Evolutionary conservation across 805 yeast species (phyloP), one percentile per base, ranked within the genome.

Genomic region (Ogataea nitratoaversa): DNA sequence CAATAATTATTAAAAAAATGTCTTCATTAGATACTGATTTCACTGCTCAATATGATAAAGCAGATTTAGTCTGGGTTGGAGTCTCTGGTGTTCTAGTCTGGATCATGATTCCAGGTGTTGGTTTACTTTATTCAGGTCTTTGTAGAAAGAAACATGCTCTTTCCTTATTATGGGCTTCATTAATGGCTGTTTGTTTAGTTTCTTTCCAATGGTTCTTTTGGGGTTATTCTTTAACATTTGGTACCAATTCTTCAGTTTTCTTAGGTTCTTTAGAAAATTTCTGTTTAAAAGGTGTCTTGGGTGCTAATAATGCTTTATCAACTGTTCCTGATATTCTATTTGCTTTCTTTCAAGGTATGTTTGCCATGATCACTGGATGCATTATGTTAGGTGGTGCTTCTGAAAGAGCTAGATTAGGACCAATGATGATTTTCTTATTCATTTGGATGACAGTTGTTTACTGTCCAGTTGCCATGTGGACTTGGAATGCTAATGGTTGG

Each of bases 341-440:
- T 68, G 82, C 89, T 58, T 82, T 86, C 48, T 91, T 81, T 78
- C 98, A 91, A 68, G 95, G 96, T 58, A 88, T 88, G 96, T 93
- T 93, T 58, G 98, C 98, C 32, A 79, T 84, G 61, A 84, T 84
- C 36, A 89, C 98, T 24, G 97, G 95, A 48, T 83, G 86, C 59
- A 76, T 93, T 66, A 82, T 91, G 95, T 75, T 90, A 34, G 99
- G 99, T 63, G 99, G 96, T 66, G 96, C 96, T 38, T 87, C 95
- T 65, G 99, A 93, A 68, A 81, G 99, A 64, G 97, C 96, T 14
- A 76, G 98, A 57, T 76, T 93, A 49, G 91, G 91, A 31, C 98
- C 99, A 46, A 85, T 90, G 91, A 85, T 93, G 91, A 78, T 93
- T 24, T 91, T 89, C 71, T 70, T 91, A 49, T 93, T 93, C 65